Conservation (phyloP, 2,329 filamentous ascomycete genomes). For the Cercospora zeina region DNA sequence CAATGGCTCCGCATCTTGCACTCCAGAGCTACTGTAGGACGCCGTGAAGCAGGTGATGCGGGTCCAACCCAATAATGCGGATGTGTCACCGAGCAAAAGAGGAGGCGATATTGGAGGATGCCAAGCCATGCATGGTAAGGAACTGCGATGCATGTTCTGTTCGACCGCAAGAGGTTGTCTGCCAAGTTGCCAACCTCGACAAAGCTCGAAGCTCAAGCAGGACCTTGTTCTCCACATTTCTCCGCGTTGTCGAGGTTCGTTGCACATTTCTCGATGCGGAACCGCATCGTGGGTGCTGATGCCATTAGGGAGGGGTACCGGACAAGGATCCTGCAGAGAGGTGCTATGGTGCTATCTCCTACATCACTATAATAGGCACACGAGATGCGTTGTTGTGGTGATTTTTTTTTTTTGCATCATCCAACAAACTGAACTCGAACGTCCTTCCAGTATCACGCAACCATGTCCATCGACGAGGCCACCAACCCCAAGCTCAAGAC, state of each 20-base stretch:
- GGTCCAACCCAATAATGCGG: neutral
- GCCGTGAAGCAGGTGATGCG: neutral
- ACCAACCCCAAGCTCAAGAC: constrained; percentile 19
- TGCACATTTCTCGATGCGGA: constrained; percentile 9
- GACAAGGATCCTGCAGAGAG: constrained; percentile 8
- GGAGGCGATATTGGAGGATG: neutral
- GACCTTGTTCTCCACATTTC: neutral
- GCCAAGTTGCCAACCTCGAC: neutral
- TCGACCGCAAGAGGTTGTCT: neutral
- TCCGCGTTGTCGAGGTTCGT: neutral
- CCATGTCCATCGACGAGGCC: constrained; percentile 12
- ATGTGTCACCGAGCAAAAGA: neutral
- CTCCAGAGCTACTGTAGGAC: neutral
- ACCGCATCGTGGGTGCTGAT: constrained; percentile 6
- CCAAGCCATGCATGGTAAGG: neutral
- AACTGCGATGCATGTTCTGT: neutral
- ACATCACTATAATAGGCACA: neutral
- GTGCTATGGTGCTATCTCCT: neutral
- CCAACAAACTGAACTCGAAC: neutral
- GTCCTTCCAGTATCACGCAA: neutral
- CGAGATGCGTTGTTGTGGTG: neutral
- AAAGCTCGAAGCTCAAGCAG: neutral
- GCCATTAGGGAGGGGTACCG: constrained; percentile 8
- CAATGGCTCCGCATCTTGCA: neutral
- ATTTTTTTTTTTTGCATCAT: neutral